A percentile compares a stretch with the other conserved stretches of the same genome.
These are phyloP conservation scores for Colletotrichum musicola DNA, from an alignment of 2,329 filamentous ascomycete species.

Conservation along the genomic window DNA sequence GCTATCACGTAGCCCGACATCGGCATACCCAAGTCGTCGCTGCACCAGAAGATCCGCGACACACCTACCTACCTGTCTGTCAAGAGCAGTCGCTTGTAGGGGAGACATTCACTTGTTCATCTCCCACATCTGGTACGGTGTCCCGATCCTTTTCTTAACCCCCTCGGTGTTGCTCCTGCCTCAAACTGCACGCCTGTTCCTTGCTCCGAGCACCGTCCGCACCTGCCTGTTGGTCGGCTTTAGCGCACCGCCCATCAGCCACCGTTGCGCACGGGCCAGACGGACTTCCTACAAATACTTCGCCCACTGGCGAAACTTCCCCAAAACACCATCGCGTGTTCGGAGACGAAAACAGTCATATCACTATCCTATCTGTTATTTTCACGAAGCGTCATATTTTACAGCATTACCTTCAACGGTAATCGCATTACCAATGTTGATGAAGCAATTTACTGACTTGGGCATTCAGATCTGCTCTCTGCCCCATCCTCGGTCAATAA, in stretches of 20 bases:
- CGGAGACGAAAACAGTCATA: background rate
- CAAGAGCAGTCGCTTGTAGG: constrained; percentile 65
- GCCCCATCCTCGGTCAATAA: background rate
- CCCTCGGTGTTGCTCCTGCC: background rate
- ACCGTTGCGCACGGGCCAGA: background rate
- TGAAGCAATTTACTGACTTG: background rate
- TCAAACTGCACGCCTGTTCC: background rate
- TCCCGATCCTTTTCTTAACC: constrained; percentile 10
- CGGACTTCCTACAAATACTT: background rate
- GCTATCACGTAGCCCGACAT: constrained; percentile 6
- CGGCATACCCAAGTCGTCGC: constrained; percentile 8
- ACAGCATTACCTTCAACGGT: background rate
- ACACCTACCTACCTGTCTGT: constrained; percentile 18
- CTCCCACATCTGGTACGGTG: constrained; percentile 80
- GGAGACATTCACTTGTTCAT: constrained; percentile 99
- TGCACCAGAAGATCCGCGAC: constrained; percentile 14
- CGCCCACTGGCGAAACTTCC: background rate
- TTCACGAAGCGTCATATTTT: background rate
- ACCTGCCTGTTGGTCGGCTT: background rate
- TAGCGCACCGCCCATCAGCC: background rate
- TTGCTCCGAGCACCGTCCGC: background rate
- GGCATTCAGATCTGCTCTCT: constrained; percentile 45
- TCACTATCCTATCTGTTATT: background rate
- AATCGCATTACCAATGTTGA: constrained; percentile 39
- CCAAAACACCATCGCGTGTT: background rate